Evolutionary conservation across 2,329 filamentous ascomycete species (phyloP), one percentile per base, ranked within the genome.

Genomic region (Fusarium paranaense): DNA sequence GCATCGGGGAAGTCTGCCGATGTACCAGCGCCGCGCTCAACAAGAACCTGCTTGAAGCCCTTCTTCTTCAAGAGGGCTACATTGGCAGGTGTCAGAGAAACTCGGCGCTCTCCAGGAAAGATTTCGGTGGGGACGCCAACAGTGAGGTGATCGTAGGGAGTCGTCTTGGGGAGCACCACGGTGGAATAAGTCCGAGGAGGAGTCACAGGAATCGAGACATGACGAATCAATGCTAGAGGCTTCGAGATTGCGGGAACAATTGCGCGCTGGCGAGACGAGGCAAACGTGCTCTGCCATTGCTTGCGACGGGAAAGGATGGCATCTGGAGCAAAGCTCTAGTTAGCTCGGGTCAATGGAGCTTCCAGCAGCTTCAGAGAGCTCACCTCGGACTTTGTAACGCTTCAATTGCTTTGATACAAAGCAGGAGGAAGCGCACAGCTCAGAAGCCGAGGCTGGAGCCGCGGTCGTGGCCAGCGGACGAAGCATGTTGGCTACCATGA

Each of bases 71-170:
- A 85, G 1, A 97, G 85, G 2, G 92, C 89, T 18, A 95, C 94
- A 84, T 97, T 97, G 73, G 94, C 90, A 1, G 95, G 95, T 0
- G 94, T 96, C 65, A 97, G 88, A 33, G 95, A 94, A 16, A 97
- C 95, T 60, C 95, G 93, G 47, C 93, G 91, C 84, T 98, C 95
- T 67, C 92, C 90, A 1, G 91, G 89, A 78, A 89, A 95, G n/a
- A 90, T 92, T 82, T 98, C 95, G 67, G 89, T 90, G 16, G 94
- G 94, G 5, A 97, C 90, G 67, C 95, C 95, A 57, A 98, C 90
- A 5, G 91, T 93, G 65, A 97, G 88, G 52, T 91, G 86, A 22
- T 88, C 85, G 81, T 95, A 97, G 0, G 94, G 93, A 4, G 83
- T 88, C 27, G 87, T 87, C 3, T 84, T 82, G 16, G 87, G 79